Conservation (phyloP, 345 rosid species). For the Excoecaria cochinchinensis region DNA sequence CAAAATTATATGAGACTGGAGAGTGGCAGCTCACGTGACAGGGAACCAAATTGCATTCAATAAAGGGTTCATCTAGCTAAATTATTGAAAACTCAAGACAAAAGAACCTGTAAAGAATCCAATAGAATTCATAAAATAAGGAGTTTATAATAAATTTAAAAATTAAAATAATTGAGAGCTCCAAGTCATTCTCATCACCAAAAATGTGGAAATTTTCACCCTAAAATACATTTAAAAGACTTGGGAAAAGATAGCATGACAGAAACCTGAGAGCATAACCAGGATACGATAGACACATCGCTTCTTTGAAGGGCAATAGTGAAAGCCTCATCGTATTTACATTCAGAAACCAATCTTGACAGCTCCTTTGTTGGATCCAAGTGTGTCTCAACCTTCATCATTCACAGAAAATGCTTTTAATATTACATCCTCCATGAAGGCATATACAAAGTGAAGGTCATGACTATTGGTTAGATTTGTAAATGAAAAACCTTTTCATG, state of each 20-base stretch:
- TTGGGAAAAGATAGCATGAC: background rate
- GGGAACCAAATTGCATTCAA: background rate
- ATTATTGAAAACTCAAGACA: background rate
- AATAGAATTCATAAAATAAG: background rate
- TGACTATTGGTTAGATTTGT: conserved; percentile 2
- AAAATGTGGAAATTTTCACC: conserved; percentile 1
- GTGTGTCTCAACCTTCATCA: conserved; percentile 56
- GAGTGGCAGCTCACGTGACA: background rate
- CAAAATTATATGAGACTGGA: background rate
- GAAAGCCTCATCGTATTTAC: conserved; percentile 81
- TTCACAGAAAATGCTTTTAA: conserved; percentile 4
- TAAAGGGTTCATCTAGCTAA: background rate
- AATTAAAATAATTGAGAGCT: background rate
- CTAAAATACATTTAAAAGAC: background rate
- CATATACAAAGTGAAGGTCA: background rate
- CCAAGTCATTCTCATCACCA: background rate
- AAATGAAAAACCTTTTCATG: conserved; percentile 55
- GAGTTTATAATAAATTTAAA: too few species aligned
- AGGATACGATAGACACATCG: conserved; percentile 72
- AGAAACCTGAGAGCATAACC: conserved; percentile 86
- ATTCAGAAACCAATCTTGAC: conserved; percentile 59
- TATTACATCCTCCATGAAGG: background rate
- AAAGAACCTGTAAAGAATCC: background rate
- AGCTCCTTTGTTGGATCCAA: conserved; percentile 77
- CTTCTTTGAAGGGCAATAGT: conserved; percentile 71